Evolutionary conservation across 345 rosid species (phyloP), one percentile per base, ranked within the genome.

Genomic region (Erysimum cheiranthoides): DNA sequence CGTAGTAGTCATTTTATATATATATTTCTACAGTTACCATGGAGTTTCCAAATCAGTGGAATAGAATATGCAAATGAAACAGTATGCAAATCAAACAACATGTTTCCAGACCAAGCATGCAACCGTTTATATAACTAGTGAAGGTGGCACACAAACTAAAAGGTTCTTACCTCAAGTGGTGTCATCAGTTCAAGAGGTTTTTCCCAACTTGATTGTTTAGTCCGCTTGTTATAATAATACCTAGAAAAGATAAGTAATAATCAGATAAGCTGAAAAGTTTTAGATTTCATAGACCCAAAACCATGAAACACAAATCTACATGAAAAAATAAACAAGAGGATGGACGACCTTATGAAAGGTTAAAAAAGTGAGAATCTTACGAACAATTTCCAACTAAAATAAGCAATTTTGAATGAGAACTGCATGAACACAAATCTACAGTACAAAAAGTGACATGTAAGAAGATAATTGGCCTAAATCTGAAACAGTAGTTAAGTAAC

Each of bases 131-230:
- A 76, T 58, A 18, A 69, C 42, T 61, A 56, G 32, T 53, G 39
- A 65, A 62, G 36, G 36, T 70, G 51, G 45, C 60, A 57, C 51
- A 57, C 46, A 32, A 54, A 77, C 54, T 18, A 69, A 39, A 21
- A 21, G 25, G 25, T 21, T 10, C 90, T 85, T 76, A 92, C 98
- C 98, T 94, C 98, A 60, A 94, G 81, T 47, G 98, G 89, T 69
- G 97, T 88, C 98, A 94, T 94, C 84, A 94, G 82, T 73, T 94
- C 98, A 71, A 80, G 68, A 32, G 98, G 98, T 83, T 94, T 94
- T 79, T 94, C 98, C 98, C 98, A 94, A 80, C 93, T 89, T 76
- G 98, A 94, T 79, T 92, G 96, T 71, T 86, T 87, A 46, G 97
- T 89, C 90, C 71, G 90, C 88, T 86, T 94, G 84, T 94, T 94